These are phyloP conservation scores for Staphylotrichum longicolle DNA, from an alignment of 495 filamentous ascomycete genomes.

Conservation along the genomic window DNA sequence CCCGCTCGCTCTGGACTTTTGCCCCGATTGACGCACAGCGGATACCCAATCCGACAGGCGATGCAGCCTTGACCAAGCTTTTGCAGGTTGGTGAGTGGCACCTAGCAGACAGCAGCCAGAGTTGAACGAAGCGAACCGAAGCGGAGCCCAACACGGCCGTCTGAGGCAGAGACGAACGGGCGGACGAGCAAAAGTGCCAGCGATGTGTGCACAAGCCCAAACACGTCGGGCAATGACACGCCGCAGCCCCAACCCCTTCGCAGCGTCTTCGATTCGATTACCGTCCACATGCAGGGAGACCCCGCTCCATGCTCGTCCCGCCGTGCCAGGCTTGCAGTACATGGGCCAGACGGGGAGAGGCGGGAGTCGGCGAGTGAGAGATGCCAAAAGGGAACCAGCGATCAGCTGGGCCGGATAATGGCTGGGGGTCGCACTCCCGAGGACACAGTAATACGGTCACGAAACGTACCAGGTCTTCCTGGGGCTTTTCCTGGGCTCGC, in stretches of 20 bases:
- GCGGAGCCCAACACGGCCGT: conserved; percentile 5
- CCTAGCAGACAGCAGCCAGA: conserved; percentile 1
- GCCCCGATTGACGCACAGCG: not conserved
- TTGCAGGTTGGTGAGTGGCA: conserved; percentile 9
- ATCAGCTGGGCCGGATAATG: not conserved
- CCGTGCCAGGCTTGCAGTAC: not conserved
- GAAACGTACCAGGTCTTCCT: not conserved
- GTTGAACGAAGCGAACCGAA: not conserved
- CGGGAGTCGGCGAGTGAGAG: conserved; percentile 1
- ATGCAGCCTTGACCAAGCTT: conserved; percentile 9
- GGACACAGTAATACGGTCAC: not conserved
- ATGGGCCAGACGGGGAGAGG: not conserved
- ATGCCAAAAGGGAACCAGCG: not conserved
- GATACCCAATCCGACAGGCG: conserved; percentile 4
- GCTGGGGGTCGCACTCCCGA: not conserved
- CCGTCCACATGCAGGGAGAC: conserved; percentile 5
- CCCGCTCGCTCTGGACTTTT: conserved; percentile 5
- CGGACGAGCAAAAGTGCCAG: not conserved
- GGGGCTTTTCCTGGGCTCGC: not conserved
- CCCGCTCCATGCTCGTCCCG: conserved; percentile 1
- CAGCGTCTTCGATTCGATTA: not conserved
- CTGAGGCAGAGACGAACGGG: not conserved
- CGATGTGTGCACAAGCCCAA: conserved; percentile 4
- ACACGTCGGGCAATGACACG: conserved; percentile 1
- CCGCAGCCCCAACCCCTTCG: not conserved